Evolutionary conservation across 2,329 filamentous ascomycete genomes (phyloP), one percentile per base, ranked within the genome.

Genomic region (Kalaharituber pfeilii): DNA sequence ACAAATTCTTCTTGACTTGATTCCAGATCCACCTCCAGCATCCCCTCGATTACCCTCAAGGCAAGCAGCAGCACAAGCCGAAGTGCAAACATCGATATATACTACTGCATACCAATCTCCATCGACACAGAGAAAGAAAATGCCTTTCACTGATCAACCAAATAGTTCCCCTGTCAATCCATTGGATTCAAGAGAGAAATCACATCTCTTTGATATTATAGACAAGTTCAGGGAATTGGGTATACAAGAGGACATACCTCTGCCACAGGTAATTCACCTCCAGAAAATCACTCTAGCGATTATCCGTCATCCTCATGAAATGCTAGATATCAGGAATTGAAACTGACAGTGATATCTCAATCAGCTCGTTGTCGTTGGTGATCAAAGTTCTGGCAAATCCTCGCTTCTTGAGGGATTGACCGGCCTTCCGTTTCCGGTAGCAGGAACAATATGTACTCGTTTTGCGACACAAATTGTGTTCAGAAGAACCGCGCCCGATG

Each of bases 391-490:
- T 18, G 63, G 63, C 15, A 64, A 64, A 49, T 63, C 61, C 18
- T 64, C 63, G 1, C 56, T 64, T 18, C 56, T 64, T 1, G 63
- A 64, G 36, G 63, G 58, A 28, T 45, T 64, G 8, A 64, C 63
- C 1, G 50, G 53, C 2, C 60, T 64, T 36, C 58, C 58, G 9
- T 64, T 64, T 50, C 63, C 63, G 2, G 54, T 60, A n/a, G 59
- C 58, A 2, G 58, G 54, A 15, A 61, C 57, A 8, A 57, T 64
- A 11, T 64, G 63, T 33, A 64, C 63, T 2, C 54, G 63, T 18
- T 64, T 62, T 51, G 63, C 63, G 9, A 64, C 63, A 1, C 62
- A 64, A 30, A 64, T 64, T 39, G 60, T 62, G 26, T 58, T 64
- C 22, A 58, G 62, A 18, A 59, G 62, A 24, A 53, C 57, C 22